Evolutionary conservation across 2,329 filamentous ascomycete genomes (phyloP), one percentile per base, ranked within the genome.

Genomic region (Macroventuria anomochaeta): DNA sequence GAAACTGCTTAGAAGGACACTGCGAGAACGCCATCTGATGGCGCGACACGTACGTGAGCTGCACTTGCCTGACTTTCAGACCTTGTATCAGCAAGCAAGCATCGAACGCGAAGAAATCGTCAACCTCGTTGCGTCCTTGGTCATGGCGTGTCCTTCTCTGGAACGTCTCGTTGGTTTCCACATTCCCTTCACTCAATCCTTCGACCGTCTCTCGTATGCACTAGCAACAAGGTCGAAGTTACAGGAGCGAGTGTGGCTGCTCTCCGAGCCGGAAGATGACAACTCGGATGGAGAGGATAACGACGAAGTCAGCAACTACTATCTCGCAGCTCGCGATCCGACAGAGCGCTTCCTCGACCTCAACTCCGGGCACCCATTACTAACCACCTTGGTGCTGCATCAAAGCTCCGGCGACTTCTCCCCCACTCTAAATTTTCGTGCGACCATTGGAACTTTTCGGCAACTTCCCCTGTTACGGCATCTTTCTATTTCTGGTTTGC

Each of bases 91-190:
- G n/a, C 62, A 70, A 37, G 68, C 68, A 12, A 64, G 68, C 41
- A 77, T 76, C 23, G 76, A 77, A 53, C 76, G 75, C 63, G 75
- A 81, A 62, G 79, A 81, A 41, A 80, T 83, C 46, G 72, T 80
- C 36, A 79, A 83, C 52, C 54, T 81, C 15, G 69, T 85, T 15
- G 81, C 82, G 5, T 84, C 83, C 1, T 73, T 86, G 31, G 80
- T 86, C 26, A 83, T 84, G 79, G 78, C 79, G 2, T 86, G 83
- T 61, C 82, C 83, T 7, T 83, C 82, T 54, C 68, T 86, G 18
- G 82, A 86, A 67, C 76, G 77, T 21, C 68, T 86, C 7, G 65
- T 79, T 26, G 84, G 83, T 5, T 80, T 85, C 50, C 76, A 79
- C 41, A 71, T 81, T n/a, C 76, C 80, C 2, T 83, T 81, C 59